phyloP scores from a whole-genome alignment of 805 yeast genomes.

The Zygosaccharomyces kombuchaensis region DNA sequence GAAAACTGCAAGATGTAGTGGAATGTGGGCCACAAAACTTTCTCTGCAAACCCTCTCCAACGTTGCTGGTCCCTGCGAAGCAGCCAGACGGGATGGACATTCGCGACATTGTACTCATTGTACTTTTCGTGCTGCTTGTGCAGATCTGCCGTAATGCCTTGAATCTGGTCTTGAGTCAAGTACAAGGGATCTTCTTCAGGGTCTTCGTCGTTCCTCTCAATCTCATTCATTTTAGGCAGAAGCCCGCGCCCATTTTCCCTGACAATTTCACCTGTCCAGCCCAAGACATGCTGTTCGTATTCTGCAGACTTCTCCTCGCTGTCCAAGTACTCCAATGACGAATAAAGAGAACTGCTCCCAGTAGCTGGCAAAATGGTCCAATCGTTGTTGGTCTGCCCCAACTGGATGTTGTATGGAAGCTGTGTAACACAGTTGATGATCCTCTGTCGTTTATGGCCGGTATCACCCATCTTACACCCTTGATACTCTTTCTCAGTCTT shows the following conservation, averaged over 20 bases:
- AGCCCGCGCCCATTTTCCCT: constrained; percentile 14
- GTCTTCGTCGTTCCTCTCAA: constrained; percentile 26
- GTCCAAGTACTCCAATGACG: constrained; percentile 60
- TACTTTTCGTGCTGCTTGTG: constrained; percentile 39
- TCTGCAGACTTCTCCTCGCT: constrained; percentile 49
- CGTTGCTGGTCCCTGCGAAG: constrained; percentile 69
- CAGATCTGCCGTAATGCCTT: constrained; percentile 26
- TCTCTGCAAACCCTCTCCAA: constrained; percentile 90
- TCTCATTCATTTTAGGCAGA: constrained; percentile 7
- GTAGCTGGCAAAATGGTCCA: constrained; percentile 64
- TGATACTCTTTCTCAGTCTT: background rate
- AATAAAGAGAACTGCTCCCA: constrained; percentile 81
- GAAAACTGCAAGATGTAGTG: constrained; percentile 85
- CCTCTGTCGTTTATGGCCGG: constrained; percentile 22
- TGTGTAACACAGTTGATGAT: constrained; percentile 37
- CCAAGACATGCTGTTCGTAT: constrained; percentile 86
- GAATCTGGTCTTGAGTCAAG: constrained; percentile 52
- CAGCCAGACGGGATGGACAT: constrained; percentile 84
- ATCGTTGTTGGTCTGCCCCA: constrained; percentile 28
- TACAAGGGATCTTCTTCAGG: constrained; percentile 59
- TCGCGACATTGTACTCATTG: constrained; percentile 34
- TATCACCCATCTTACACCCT: background rate
- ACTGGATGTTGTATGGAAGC: constrained; percentile 33
- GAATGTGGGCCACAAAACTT: constrained; percentile 88
- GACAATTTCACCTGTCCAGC: constrained; percentile 90